These are phyloP conservation scores for Erysimum pusillum DNA, from an alignment of 441 rosid species.

Conservation along the genomic window DNA sequence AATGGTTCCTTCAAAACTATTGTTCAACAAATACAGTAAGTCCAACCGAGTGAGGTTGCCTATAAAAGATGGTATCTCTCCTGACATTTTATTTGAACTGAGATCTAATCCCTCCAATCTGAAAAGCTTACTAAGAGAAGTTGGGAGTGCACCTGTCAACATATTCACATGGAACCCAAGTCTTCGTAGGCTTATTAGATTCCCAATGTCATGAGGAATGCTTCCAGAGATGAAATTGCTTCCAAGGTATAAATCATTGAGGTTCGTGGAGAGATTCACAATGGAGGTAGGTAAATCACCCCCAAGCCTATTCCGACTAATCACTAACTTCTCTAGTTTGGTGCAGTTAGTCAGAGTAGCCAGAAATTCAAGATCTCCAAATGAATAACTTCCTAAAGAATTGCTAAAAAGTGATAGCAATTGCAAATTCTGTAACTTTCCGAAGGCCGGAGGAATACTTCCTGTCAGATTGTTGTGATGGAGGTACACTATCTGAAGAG, in stretches of 20 bases:
- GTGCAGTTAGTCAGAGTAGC: background rate
- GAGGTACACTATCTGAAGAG: background rate
- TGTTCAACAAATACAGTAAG: background rate
- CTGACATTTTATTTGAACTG: conserved; percentile 31
- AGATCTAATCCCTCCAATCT: conserved; percentile 10
- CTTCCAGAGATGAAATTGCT: background rate
- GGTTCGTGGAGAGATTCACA: background rate
- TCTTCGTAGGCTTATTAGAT: background rate
- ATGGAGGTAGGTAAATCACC: background rate
- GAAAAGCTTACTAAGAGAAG: conserved; percentile 33
- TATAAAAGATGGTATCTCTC: conserved; percentile 48
- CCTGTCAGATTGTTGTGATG: background rate
- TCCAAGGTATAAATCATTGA: background rate
- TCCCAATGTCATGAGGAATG: conserved; percentile 17
- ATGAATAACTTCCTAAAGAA: background rate
- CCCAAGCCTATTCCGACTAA: background rate
- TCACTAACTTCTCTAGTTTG: background rate
- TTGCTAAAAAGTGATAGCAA: rapidly evolving
- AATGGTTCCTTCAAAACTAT: conserved; percentile 42
- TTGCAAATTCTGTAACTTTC: background rate
- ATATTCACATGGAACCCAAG: background rate
- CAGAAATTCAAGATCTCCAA: conserved; percentile 10
- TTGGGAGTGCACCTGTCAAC: conserved; percentile 14
- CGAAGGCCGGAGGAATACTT: background rate
- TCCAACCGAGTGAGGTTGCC: conserved; percentile 41